Base-by-base conservation (phyloP, 768 basidiomycete species). In the Leccinum longicurvipes region DNA sequence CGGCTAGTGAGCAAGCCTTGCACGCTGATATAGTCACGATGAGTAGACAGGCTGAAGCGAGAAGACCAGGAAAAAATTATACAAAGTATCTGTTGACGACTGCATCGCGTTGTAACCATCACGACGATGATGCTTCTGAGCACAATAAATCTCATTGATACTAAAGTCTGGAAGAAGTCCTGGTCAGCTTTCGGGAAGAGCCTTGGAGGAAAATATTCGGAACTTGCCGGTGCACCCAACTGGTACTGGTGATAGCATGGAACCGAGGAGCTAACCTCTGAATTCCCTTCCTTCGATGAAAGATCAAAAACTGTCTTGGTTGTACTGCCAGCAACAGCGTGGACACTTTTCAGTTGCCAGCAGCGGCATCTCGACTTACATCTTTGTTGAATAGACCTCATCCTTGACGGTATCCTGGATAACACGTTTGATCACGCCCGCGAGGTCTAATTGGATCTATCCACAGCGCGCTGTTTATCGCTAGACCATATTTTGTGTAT, bases 91-190 rank as follows among this genome's bases (percentile, higher is more conserved):
- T 49, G 59, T 53, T 17, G 19, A 57, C 41, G 24, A 51, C 45
- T 15, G 49, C 58, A 55, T 63, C 65, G 57, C 44, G 48, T 19
- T 41, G 67, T 69, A 67, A 67, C 67, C 66, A 67, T 65, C 63
- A 41, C 65, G 42, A 68, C 67, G 41, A 44, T 24, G 14, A 57
- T 53, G 58, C 67, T 69, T 67, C 67, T 29, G 11, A 56, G 54
- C 19, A 56, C 50, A 62, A 69, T 67, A 53, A 63, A 68, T 69
- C 58, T 64, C 32, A 10, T 44, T 59, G 65, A 62, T 59, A 32
- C 54, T 46, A 66, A 67, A 63, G 58, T 51, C 63, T 64, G 23
- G 48, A 56, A 51, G 67, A 67, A 67, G 67, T 29, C 34, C 45
- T 50, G 29, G 60, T 53, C 56, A 50, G 44, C 53, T 54, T 56